Conservation (phyloP, 2,329 filamentous ascomycete genomes). For the Ambrosiella xylebori region DNA sequence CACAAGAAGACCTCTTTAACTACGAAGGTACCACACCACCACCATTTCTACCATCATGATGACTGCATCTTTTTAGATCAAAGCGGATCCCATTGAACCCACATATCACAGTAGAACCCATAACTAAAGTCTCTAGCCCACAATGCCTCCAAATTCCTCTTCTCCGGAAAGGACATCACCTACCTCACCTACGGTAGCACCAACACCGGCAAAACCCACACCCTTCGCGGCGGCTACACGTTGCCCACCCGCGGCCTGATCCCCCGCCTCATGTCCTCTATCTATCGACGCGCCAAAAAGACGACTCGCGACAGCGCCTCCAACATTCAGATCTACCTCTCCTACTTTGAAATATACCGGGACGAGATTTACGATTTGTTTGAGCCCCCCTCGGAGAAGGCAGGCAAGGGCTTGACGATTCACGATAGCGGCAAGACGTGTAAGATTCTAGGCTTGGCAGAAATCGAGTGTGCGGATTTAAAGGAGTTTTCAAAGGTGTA, state of each 20-base stretch:
- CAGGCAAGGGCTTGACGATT: slow-evolving; percentile 60
- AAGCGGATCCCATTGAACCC: too few species aligned
- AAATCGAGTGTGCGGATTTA: slow-evolving; percentile 63
- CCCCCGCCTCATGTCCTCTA: slow-evolving; percentile 64
- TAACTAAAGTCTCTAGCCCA: slow-evolving; percentile 39
- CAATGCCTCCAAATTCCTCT: slow-evolving; percentile 79
- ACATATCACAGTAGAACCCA: slow-evolving; percentile 1
- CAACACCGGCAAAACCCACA: slow-evolving; percentile 88
- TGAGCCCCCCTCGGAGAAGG: slow-evolving; percentile 73
- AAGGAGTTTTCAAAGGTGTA: slow-evolving; percentile 85
- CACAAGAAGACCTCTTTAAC: slow-evolving; percentile 78
- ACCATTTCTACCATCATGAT: slow-evolving; percentile 8
- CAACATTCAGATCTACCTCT: slow-evolving; percentile 56
- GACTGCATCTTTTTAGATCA: too few species aligned
- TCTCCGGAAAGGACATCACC: slow-evolving; percentile 74
- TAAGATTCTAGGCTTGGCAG: slow-evolving; percentile 68
- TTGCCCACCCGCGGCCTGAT: slow-evolving; percentile 78
- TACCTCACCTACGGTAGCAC: slow-evolving; percentile 90
- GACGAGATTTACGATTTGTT: slow-evolving; percentile 89
- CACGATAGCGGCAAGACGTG: slow-evolving; percentile 78
- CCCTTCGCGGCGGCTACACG: slow-evolving; percentile 81
- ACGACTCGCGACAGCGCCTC: slow-evolving; percentile 64
- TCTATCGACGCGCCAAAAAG: slow-evolving; percentile 75
- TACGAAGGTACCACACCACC: slow-evolving; percentile 51
- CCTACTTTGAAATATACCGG: slow-evolving; percentile 95